phyloP scores from a whole-genome alignment of 768 basidiomycete species.

The Suillus discolor region DNA sequence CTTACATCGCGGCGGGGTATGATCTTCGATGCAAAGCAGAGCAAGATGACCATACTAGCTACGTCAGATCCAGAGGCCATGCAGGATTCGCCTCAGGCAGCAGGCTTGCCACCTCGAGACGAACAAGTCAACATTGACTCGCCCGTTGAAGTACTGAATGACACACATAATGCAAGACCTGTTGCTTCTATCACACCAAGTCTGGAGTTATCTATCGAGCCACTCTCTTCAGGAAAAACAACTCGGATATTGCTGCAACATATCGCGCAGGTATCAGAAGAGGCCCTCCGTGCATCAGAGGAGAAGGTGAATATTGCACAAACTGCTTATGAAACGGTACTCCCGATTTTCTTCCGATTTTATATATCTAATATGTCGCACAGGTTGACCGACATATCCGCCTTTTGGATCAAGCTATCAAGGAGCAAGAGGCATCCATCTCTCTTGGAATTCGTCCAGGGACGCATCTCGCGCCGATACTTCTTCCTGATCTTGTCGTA shows the following conservation, averaged over 20 bases:
- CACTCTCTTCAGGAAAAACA: constrained; percentile 28
- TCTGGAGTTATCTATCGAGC: constrained; percentile 8
- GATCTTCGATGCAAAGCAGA: neutral
- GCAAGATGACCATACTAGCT: neutral
- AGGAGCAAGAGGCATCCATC: constrained; percentile 58
- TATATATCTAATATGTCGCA: constrained; percentile 11
- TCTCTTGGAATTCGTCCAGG: constrained; percentile 55
- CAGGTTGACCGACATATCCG: constrained; percentile 83
- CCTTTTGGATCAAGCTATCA: constrained; percentile 74
- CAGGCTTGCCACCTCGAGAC: constrained; percentile 9
- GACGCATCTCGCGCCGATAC: constrained; percentile 53
- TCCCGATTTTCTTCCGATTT: neutral
- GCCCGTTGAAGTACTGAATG: neutral
- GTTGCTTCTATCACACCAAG: neutral
- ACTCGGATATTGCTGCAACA: constrained; percentile 55
- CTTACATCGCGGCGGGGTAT: constrained; percentile 15
- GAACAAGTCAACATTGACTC: neutral
- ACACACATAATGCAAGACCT: neutral
- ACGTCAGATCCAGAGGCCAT: constrained; percentile 4
- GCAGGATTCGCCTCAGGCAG: constrained; percentile 2
- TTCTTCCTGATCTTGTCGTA: constrained; percentile 64
- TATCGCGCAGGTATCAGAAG: constrained; percentile 62
- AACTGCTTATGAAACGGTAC: constrained; percentile 69
- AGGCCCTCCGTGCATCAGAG: constrained; percentile 62
- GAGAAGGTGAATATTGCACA: constrained; percentile 80